Evolutionary conservation across 1,284 basidiomycete genomes (phyloP).

Genomic region (Ustilago curta): DNA sequence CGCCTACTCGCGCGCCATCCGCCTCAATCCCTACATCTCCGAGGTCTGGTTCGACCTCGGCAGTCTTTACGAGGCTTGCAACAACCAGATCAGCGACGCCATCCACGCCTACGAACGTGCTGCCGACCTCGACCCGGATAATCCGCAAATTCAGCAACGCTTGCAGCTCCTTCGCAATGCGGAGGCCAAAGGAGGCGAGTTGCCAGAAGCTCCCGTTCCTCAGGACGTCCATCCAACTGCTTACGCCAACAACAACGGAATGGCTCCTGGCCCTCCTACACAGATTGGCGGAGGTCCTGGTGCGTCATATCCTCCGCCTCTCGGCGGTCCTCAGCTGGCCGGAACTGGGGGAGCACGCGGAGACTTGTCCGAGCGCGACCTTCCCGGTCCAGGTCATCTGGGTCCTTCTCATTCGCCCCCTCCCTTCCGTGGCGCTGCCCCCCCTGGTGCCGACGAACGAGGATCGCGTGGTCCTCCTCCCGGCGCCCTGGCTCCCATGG

Average conservation of each 20-base stretch:
- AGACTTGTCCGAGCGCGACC: conserved; percentile 43
- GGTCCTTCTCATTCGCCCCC: conserved; percentile 51
- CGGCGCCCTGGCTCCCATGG: conserved; percentile 43
- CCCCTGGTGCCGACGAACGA: conserved; percentile 55
- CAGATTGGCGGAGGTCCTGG: conserved; percentile 52
- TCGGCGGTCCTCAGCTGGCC: conserved; percentile 52
- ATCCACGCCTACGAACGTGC: conserved; percentile 85
- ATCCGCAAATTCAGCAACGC: conserved; percentile 63
- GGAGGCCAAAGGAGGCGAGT: conserved; percentile 80
- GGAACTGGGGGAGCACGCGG: conserved; percentile 34
- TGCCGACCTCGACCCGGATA: conserved; percentile 67
- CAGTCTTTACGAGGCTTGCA: conserved; percentile 95
- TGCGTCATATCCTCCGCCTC: conserved; percentile 35
- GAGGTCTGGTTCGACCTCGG: conserved; percentile 99
- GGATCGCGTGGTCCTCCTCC: conserved; percentile 45
- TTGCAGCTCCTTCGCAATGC: conserved; percentile 78
- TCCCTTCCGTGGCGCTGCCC: conserved; percentile 52
- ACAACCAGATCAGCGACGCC: conserved; percentile 98
- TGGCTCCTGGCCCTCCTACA: conserved; percentile 56
- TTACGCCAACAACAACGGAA: conserved; percentile 72
- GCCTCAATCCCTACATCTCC: conserved; percentile 98
- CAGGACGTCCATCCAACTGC: conserved; percentile 95
- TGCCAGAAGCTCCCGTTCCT: conserved; percentile 85
- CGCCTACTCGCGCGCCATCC: conserved; percentile 96
- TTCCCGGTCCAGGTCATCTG: conserved; percentile 55